Evolutionary conservation across 2,329 filamentous ascomycete species (phyloP), one percentile per base, ranked within the genome.

Genomic region (Aspergillus quadricinctus): DNA sequence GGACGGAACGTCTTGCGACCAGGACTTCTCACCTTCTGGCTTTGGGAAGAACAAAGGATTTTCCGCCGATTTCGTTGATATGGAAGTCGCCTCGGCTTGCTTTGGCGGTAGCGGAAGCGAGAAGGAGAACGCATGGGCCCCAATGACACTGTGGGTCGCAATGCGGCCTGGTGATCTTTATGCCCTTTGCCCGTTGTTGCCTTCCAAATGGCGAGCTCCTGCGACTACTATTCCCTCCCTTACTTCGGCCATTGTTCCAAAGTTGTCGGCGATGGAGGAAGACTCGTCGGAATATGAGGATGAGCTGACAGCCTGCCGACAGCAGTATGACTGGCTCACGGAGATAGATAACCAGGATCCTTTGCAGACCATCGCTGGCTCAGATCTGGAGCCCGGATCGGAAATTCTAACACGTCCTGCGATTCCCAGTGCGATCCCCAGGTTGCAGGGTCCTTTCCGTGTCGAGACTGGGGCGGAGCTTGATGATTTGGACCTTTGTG

Each of bases 121-220:
- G 53, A 81, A 81, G 40, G 83, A 86, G 61, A 79, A 84, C 66
- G 82, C 83, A 1, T 99, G 94, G 94, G 89, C 92, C 7, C 86
- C 92, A 9, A 97, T 97, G 89, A 97, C 94, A 0, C 80, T 99
- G 10, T 99, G 93, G 90, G 79, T 97, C 52, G 92, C 92, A n/a
- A 99, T 97, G 89, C 85, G 86, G 40, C 89, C 91, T 57, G 94
- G 94, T 3, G 92, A 97, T 68, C 83, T 97, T 5, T 99, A 99
- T 69, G 92, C 93, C 1, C 78, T 99, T 8, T 97, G 92, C 69
- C 94, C 94, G 1, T 80, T 99, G 43, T 79, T 99, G 31, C 94
- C 94, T 0, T 86, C 86, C 52, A 90, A 88, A 65, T 97, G 93
- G 92, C 85, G 89, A 25, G 86, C 88, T 25, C 86, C 88, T 14